Evolutionary conservation across 2,329 filamentous ascomycete genomes (phyloP), one percentile per base, ranked within the genome.

Genomic region (Alternaria atra): DNA sequence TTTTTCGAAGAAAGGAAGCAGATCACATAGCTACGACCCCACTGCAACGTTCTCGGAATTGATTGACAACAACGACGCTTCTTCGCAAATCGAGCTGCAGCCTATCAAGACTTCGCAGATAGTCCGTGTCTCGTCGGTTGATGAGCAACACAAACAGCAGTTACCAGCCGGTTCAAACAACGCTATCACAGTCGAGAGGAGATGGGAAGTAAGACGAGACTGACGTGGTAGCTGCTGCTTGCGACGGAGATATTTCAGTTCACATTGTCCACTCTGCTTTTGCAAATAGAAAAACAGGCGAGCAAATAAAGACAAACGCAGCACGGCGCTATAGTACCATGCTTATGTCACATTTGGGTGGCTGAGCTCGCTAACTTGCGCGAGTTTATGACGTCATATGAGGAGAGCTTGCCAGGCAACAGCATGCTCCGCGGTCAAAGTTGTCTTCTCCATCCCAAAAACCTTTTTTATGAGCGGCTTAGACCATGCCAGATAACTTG

Each of bases 1-100:
- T 13, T 55, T 53, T 17, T 61, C 29, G 8, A 64, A 64, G 8
- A 61, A 61, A 12, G 37, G 43, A 1, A 43, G 13, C 23, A 50
- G 40, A 13, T n/a, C 13, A n/a, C 50, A 34, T 2, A 15, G 12
- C 2, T 6, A n/a, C 15, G 43, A 55, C 13, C 56, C 56, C 2
- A 54, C 43, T 1, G 51, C 42, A 2, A 59, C 56, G 0, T 52
- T 52, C 37, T 55, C 58, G 3, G 58, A 58, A 29, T 23, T 60
- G 7, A 29, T 37, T 2, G 46, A 60, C 4, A n/a, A 50, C 2
- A 32, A 56, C 7, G 43, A 59, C 23, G n/a, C 32, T 32, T 59
- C 51, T 5, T 59, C 56, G n/a, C 34, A 59, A 17, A 48, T 59
- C n/a, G 39, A 55, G n/a, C 9, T 59, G 15, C 43, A 46, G 20